Base-by-base conservation (phyloP, 2,329 filamentous ascomycete species). In the Chaetothyriales sp. region DNA sequence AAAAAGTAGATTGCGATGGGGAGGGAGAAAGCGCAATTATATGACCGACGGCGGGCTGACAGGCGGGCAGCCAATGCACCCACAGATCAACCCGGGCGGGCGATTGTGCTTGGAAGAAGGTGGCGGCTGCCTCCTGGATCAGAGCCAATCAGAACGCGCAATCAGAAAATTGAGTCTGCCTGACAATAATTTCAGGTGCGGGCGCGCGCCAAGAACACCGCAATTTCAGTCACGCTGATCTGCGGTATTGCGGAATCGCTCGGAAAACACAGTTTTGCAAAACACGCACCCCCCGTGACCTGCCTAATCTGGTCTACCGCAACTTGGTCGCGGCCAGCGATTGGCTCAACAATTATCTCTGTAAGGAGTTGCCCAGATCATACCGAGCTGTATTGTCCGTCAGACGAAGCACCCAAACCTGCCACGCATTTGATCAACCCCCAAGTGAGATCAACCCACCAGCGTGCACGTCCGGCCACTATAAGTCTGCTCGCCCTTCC, bases 61-160 rank as follows among this genome's bases (percentile, higher is more conserved):
- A 68, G 68, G 66, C 60, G 63, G 61, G 59, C 54, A 60, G 58
- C 61, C 61, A 64, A 65, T 61, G 58, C 63, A 61, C 58, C 58
- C 65, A 65, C 60, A 70, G 69, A 72, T 73, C 70, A 72, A 67
- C 64, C 65, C 64, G 64, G 70, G 70, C 68, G 63, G 67, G 69
- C n/a, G 70, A 70, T 70, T 70, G 67, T 55, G 62, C 60, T 61
- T 68, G 66, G 60, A 66, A n/a, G 36, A 3, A 3, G 46, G 22
- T 47, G 46, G 46, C 18, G 22, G 25, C 25, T 36, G 46, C 47
- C 43, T 49, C 18, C 19, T 19, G 25, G 46, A 47, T 47, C 46
- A 47, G 43, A 47, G 43, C 58, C 58, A 60, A 60, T 60, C 52
- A 57, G n/a, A 49, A 45, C 7, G 43, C 47, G 36, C 10, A 46